These are phyloP conservation scores for Suillus subalutaceus DNA, from an alignment of 768 basidiomycete species.

Conservation along the genomic window DNA sequence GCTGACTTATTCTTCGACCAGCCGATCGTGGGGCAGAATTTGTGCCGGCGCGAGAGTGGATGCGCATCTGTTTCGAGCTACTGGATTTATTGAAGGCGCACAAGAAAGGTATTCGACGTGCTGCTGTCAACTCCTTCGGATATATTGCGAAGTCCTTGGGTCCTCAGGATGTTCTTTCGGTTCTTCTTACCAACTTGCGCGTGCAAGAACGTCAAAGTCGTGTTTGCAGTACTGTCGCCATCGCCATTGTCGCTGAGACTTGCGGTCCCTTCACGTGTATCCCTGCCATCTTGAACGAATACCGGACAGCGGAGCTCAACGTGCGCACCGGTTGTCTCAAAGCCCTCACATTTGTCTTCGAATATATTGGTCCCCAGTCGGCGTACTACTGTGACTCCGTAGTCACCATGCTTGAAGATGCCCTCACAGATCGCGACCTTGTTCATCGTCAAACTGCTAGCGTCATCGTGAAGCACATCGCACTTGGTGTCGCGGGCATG, in stretches of 20 bases:
- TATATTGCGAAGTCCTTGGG: slow-evolving; percentile 99
- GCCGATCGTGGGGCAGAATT: slow-evolving; percentile 99
- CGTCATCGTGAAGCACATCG: slow-evolving; percentile 97
- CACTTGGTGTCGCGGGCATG: slow-evolving; percentile 94
- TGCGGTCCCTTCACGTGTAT: slow-evolving; percentile 99
- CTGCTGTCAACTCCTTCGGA: slow-evolving; percentile 98
- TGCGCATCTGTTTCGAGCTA: slow-evolving; percentile 99
- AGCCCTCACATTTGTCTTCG: slow-evolving; percentile 97
- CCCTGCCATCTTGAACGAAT: slow-evolving; percentile 97
- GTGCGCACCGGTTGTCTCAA: slow-evolving; percentile 99
- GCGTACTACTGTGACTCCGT: slow-evolving; percentile 97
- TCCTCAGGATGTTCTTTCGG: slow-evolving; percentile 96
- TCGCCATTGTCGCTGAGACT: slow-evolving; percentile 93
- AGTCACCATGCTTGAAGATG: slow-evolving; percentile 97
- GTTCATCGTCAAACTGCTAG: slow-evolving; percentile 98
- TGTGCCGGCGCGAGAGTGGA: slow-evolving; percentile 99
- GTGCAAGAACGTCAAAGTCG: slow-evolving; percentile 99
- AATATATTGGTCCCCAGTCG: slow-evolving; percentile 97
- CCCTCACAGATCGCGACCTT: slow-evolving; percentile 95
- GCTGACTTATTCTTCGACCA: slow-evolving; percentile 20
- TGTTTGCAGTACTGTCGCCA: slow-evolving; percentile 98
- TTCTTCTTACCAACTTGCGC: slow-evolving; percentile 92
- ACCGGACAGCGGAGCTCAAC: slow-evolving; percentile 97
- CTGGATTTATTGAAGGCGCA: slow-evolving; percentile 97
- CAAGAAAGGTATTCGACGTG: slow-evolving; percentile 98